Conservation (phyloP, 2,329 filamentous ascomycete species). For the Diaporthe nobilis region DNA sequence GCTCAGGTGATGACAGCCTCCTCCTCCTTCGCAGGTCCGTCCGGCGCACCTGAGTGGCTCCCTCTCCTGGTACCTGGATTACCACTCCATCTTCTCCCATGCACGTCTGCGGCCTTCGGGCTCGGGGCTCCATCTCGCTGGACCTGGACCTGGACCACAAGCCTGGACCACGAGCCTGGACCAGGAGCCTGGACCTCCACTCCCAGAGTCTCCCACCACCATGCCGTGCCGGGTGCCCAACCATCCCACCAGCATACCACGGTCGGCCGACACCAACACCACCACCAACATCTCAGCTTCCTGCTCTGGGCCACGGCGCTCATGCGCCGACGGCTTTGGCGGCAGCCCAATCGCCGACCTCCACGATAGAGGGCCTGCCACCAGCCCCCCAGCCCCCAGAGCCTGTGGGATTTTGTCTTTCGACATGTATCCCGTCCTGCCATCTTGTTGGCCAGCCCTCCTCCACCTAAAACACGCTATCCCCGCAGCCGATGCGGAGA, state of each 20-base stretch:
- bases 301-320: conserved; percentile 15
- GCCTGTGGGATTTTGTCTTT: conserved; percentile 16
- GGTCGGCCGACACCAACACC: background rate
- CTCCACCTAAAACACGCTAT: conserved; percentile 32
- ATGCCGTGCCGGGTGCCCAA: background rate
- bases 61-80: conserved; percentile 29
- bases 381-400: background rate
- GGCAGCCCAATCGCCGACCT: conserved; percentile 11
- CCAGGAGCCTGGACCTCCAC: background rate
- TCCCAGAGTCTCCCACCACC: background rate
- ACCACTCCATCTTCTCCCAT: conserved; percentile 20
- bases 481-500: conserved; percentile 25
- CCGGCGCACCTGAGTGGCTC: conserved; percentile 24
- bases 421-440: background rate
- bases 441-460: conserved; percentile 23
- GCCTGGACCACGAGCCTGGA: background rate
- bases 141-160: background rate
- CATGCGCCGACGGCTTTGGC: conserved; percentile 20
- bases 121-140: background rate
- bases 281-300: conserved; percentile 24
- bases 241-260: background rate
- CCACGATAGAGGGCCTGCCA: conserved; percentile 19
- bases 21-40: background rate
- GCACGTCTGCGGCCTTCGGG: background rate
- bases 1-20: conserved; percentile 22